Conservation (phyloP, 805 yeast species). For the Suhomyces emberorum region DNA sequence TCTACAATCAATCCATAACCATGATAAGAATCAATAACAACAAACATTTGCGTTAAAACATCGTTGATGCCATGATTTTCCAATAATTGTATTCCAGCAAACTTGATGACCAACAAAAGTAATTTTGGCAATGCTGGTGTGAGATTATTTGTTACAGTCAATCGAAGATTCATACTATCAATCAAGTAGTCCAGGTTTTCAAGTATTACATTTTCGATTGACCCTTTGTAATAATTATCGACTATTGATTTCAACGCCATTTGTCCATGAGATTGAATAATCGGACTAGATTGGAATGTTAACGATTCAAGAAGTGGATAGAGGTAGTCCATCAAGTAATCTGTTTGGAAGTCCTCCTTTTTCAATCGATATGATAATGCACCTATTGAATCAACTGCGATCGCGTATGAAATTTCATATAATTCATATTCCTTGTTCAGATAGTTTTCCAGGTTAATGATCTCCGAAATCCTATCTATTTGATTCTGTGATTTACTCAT, state of each 20-base stretch:
- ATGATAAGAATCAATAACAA: conserved; percentile 78
- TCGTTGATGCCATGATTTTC: conserved; percentile 61
- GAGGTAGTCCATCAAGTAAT: conserved; percentile 65
- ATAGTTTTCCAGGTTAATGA: conserved; percentile 6
- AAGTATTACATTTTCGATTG: conserved; percentile 52
- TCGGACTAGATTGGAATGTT: conserved; percentile 49
- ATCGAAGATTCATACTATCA: conserved; percentile 68
- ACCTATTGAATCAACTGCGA: conserved; percentile 47
- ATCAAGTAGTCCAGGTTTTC: conserved; percentile 78
- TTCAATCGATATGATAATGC: conserved; percentile 19
- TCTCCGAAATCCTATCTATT: conserved; percentile 30
- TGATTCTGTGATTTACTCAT: conserved; percentile 40
- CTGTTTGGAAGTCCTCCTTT: conserved; percentile 34
- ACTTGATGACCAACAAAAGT: conserved; percentile 61
- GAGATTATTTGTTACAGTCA: conserved; percentile 63
- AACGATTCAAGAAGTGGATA: conserved; percentile 72
- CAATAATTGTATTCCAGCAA: conserved; percentile 67
- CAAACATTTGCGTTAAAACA: conserved; percentile 69
- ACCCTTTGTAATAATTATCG: conserved; percentile 49
- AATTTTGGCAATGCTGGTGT: conserved; percentile 73
- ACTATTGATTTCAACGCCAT: conserved; percentile 45
- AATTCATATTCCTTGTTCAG: conserved; percentile 5
- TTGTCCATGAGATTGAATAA: conserved; percentile 54
- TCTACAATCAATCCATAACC: conserved; percentile 72
- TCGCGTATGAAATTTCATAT: conserved; percentile 27